Percentiles rank a stretch among this genome's conserved stretches.
These are phyloP conservation scores for Yamadazyma membranifaciens DNA, from an alignment of 1,139 yeast genomes.

Conservation along the genomic window DNA sequence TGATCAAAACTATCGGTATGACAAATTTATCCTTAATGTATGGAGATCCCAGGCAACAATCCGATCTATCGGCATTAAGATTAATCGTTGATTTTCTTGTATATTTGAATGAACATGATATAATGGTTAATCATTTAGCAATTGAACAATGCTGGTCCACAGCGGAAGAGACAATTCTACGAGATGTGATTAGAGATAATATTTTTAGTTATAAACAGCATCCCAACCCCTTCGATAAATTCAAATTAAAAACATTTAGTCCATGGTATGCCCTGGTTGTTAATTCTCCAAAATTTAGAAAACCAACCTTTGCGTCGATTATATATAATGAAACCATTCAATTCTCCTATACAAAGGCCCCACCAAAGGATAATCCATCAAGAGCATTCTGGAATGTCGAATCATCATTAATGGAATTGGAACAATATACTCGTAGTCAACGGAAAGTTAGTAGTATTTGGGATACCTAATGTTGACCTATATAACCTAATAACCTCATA, in stretches of 20 bases:
- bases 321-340: conserved; percentile 6
- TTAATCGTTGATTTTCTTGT: conserved; percentile 20
- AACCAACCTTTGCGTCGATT: conserved; percentile 12
- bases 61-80: conserved; percentile 25
- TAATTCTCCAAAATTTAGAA: conserved; percentile 25
- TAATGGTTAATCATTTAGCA: conserved; percentile 12
- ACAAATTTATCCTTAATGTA: conserved; percentile 22
- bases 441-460: conserved; percentile 18
- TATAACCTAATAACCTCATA: too few relatives aligned
- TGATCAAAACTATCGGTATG: conserved; percentile 15
- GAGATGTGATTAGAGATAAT: conserved; percentile 14
- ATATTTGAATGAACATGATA: not conserved
- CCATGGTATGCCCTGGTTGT: conserved; percentile 22
- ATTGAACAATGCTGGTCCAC: conserved; percentile 36
- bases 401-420: conserved; percentile 28
- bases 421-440: conserved; percentile 26
- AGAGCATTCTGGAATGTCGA: conserved; percentile 29
- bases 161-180: conserved; percentile 24
- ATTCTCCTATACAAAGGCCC: not conserved
- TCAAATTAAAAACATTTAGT: conserved; percentile 9
- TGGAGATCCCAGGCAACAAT: conserved; percentile 31
- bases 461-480: too few relatives aligned
- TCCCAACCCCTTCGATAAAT: not conserved
- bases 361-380: not conserved
- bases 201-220: conserved; percentile 2